Percentiles rank a stretch among this genome's conserved stretches.
These are phyloP conservation scores for Suhomyces bribrorum DNA, from an alignment of 1,139 yeast genomes.

Conservation along the genomic window DNA sequence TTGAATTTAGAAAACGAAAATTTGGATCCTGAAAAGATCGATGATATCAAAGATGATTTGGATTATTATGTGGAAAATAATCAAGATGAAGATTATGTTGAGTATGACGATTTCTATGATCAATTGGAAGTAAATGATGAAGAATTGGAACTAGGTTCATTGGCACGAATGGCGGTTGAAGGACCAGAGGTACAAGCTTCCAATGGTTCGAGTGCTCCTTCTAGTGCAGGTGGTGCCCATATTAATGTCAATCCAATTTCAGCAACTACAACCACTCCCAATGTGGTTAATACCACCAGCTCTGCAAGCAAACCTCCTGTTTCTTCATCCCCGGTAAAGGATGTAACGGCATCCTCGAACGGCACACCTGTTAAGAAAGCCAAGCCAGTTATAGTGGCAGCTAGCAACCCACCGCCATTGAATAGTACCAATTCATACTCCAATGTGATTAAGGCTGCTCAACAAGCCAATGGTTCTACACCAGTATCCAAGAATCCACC, in stretches of 20 bases:
- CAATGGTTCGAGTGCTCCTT: conserved; percentile 13
- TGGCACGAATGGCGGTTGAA: conserved; percentile 43
- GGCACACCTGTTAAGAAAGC: conserved; percentile 19
- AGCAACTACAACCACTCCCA: too few relatives aligned
- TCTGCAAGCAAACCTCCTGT: too few relatives aligned
- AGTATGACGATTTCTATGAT: conserved; percentile 92
- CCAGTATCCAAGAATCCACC: conserved; percentile 13
- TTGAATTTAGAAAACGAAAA: conserved; percentile 81
- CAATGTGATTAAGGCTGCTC: conserved; percentile 25
- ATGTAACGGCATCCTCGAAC: conserved; percentile 3
- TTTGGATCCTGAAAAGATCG: conserved; percentile 77
- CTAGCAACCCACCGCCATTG: conserved; percentile 21
- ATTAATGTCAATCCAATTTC: neutral
- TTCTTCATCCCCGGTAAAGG: conserved; percentile 19
- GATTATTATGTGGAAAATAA: conserved; percentile 93
- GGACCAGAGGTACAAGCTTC: conserved; percentile 21
- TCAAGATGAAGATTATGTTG: conserved; percentile 94
- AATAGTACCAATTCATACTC: conserved; percentile 22
- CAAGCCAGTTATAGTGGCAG: conserved; percentile 15
- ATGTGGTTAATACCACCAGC: neutral
- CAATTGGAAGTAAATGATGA: conserved; percentile 62
- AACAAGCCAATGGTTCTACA: conserved; percentile 11
- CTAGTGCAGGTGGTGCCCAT: conserved; percentile 13
- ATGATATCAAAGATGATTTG: conserved; percentile 84
- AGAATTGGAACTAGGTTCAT: conserved; percentile 53